Evolutionary conservation across 2,329 filamentous ascomycete species (phyloP), one percentile per base, ranked within the genome.

Genomic region (Fusarium anguioides): DNA sequence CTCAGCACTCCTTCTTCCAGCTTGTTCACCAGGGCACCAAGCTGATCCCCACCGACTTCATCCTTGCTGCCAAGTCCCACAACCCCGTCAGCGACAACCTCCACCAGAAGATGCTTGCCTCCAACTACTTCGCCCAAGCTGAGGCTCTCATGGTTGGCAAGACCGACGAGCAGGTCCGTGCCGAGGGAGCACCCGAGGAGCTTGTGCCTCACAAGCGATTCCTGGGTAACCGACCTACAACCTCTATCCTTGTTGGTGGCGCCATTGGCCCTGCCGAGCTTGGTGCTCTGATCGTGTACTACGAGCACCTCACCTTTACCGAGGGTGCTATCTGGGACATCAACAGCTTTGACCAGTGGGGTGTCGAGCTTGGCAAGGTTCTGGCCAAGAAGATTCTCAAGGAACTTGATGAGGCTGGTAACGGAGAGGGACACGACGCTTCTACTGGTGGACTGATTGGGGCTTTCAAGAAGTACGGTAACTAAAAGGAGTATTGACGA

Each of bases 1-100:
- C 96, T 41, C 96, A 99, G 85, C 96, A 99, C 88, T 98, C 96
- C 64, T 99, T 99, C 90, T 99, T 97, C 91, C 96, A 99, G 87
- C 91, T 99, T 45, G 89, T 99, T 60, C 96, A 99, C 86, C 96
- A 99, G 82, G 96, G 96, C 75, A 99, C 96, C 74, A 98, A 98
- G 88, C 90, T 99, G 76, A 98, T 99, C 78, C 96, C 96, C 17
- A 91, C 95, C 72, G 96, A 99, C 82, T 99, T 99, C 85, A 96
- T 99, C 83, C 85, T 99, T 74, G 96, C 96, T 36, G 94, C 93
- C 69, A 88, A 97, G 84, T 96, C 93, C 55, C 96, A 99, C 87
- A 99, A 99, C 87, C 94, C 95, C 53, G 90, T 97, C 68, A 89
- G 93, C 77, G 85, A 90, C 81, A 95, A 96, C 83, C 89, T 95